Evolutionary conservation across 805 yeast genomes (phyloP), one percentile per base, ranked within the genome.

Genomic region (Cyberlindnera xylosilytica): DNA sequence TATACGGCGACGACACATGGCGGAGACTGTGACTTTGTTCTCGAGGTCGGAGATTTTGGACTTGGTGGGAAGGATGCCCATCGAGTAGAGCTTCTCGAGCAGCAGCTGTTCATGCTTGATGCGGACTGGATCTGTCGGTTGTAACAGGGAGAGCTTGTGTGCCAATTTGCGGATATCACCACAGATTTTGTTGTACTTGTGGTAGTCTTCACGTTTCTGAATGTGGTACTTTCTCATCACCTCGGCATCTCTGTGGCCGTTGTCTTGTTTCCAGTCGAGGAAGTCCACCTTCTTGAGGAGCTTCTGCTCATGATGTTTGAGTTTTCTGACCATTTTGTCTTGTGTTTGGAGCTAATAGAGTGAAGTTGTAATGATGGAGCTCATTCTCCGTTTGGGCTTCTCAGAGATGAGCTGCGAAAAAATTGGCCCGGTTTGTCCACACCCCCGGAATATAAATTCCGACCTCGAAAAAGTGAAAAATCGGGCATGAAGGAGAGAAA

Each of bases 201-300:
- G 95, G 62, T 93, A 93, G 63, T 93, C 99, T 62, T 89, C 97
- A 62, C 99, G 78, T 62, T 90, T 86, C 61, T 89, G 96, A 35
- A 93, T 76, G 62, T 91, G 97, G 64, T 90, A 93, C 41, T 87
- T 83, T 54, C 95, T 76, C 96, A 93, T 93, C 26, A 93, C 96
- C 64, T 87, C 91, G n/a, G 95, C 82, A 55, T 91, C 99, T 53
- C 99, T 73, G 64, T 93, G 99, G 23, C 91, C 88, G 42, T 84
- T 82, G 62, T 93, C 99, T 57, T 88, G 95, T 64, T 93, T 93
- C 97, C 98, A 93, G 64, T 93, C 95, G 39, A 88, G 85, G 69
- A 93, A 88, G 61, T 93, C 97, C 40, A 93, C 98, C 65, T 93
- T 93, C 71, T 86, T 89, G 57, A 93, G 77, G 57, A 93, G 79